phyloP scores from a whole-genome alignment of 2,329 filamentous ascomycete genomes.

The Apiospora sp. region DNA sequence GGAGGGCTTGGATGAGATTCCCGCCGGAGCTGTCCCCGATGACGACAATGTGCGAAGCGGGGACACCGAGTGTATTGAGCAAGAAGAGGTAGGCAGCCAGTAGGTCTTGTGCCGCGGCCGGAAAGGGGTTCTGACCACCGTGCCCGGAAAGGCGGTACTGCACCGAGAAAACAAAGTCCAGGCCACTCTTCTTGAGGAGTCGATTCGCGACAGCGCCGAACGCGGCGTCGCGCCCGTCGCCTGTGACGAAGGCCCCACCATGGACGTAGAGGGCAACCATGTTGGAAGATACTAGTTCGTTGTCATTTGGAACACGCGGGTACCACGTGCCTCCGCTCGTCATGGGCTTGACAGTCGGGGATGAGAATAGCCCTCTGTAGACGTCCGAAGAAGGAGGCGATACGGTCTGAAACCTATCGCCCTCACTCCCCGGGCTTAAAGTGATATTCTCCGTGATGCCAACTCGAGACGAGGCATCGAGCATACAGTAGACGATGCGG shows the following conservation, averaged over 20 bases:
- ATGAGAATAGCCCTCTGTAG: slow-evolving; percentile 36
- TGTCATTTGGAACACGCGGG: slow-evolving; percentile 25
- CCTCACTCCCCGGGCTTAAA: slow-evolving; percentile 26
- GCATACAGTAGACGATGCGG: slow-evolving; percentile 24
- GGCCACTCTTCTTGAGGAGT: slow-evolving; percentile 38
- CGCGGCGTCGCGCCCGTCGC: slow-evolving; percentile 32
- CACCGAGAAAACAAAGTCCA: slow-evolving; percentile 48
- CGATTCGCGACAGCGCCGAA: slow-evolving; percentile 28
- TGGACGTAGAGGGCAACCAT: slow-evolving; percentile 38
- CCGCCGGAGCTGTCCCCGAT: slow-evolving; percentile 56
- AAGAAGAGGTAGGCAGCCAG: slow-evolving; percentile 52
- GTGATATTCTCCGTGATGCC: slow-evolving; percentile 29
- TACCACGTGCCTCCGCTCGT: slow-evolving; percentile 43
- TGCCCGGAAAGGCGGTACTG: slow-evolving; percentile 52
- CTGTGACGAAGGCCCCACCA: slow-evolving; percentile 38
- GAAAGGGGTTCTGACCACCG: slow-evolving; percentile 47
- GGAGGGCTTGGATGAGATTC: slow-evolving; percentile 49
- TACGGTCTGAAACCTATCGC: slow-evolving; percentile 27
- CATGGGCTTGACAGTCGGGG: slow-evolving; percentile 31
- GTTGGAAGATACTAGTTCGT: slow-evolving; percentile 16
- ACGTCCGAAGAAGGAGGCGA: slow-evolving; percentile 31
- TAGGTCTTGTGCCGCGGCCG: slow-evolving; percentile 54
- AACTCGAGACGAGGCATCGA: slow-evolving; percentile 26
- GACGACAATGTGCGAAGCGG: slow-evolving; percentile 48
- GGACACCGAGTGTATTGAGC: slow-evolving; percentile 46